Percentiles rank a stretch among this genome's conserved stretches.
Evolutionary conservation across 768 basidiomycete genomes (phyloP).

Genomic region (Podaxis pistillaris): DNA sequence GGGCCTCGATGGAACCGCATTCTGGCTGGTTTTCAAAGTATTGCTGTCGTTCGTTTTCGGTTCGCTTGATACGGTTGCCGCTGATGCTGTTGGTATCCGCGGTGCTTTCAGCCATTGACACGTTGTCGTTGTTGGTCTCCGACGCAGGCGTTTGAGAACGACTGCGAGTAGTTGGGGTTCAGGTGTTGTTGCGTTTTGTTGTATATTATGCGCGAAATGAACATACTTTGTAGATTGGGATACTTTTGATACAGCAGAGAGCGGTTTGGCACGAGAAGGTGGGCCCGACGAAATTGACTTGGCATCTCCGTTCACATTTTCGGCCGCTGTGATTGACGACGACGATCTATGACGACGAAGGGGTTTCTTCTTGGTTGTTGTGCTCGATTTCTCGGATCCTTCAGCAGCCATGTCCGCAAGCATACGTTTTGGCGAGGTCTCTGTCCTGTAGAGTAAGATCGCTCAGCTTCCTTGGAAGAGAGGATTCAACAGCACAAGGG

Average conservation of each 20-base stretch:
- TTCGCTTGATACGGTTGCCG: slow-evolving; percentile 45
- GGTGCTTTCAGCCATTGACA: slow-evolving; percentile 54
- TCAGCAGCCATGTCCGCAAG: background rate
- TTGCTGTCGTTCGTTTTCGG: slow-evolving; percentile 59
- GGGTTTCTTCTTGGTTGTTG: background rate
- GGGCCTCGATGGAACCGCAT: slow-evolving; percentile 54
- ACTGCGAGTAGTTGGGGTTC: background rate
- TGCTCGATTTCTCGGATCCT: background rate
- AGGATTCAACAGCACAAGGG: background rate
- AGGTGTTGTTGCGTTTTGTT: background rate
- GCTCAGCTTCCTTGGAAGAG: background rate
- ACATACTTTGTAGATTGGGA: slow-evolving; percentile 8
- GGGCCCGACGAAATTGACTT: background rate
- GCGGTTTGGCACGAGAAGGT: background rate
- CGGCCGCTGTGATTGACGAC: background rate
- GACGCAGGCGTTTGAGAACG: slow-evolving; percentile 9
- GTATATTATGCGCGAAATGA: background rate
- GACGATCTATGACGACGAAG: slow-evolving; percentile 2
- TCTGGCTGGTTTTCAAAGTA: slow-evolving; percentile 63
- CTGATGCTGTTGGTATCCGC: slow-evolving; percentile 24
- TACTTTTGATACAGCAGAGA: background rate
- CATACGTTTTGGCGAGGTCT: slow-evolving; percentile 10
- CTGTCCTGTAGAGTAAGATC: background rate
- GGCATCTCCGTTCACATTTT: background rate
- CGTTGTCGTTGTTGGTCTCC: slow-evolving; percentile 35